A percentile compares a stretch with the other conserved stretches of the same genome.
phyloP scores from a whole-genome alignment of 2,329 filamentous ascomycete species.

The Stemphylium lycopersici region DNA sequence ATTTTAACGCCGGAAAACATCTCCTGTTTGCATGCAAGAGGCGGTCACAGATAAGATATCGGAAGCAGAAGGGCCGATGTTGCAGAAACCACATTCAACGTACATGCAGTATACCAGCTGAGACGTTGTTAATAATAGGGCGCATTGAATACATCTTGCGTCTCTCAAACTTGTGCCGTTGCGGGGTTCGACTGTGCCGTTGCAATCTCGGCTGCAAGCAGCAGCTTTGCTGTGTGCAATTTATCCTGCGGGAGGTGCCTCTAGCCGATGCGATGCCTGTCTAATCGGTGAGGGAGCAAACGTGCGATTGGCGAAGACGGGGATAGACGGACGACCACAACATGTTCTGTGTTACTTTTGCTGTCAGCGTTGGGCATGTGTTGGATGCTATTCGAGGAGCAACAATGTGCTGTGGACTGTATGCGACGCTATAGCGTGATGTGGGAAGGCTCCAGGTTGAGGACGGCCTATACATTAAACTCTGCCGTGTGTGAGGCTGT shows the following conservation, averaged over 20 bases:
- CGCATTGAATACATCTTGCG: conserved; percentile 2
- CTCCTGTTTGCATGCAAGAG: conserved; percentile 7
- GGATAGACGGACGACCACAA: conserved; percentile 3
- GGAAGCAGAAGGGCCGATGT: background rate
- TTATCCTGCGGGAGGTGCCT: conserved; percentile 22
- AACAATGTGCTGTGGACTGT: conserved; percentile 4
- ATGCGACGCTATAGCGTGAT: background rate
- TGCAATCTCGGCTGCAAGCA: conserved; percentile 12
- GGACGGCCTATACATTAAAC: background rate
- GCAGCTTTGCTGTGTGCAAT: background rate
- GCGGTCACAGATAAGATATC: conserved; percentile 5
- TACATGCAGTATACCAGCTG: conserved; percentile 5
- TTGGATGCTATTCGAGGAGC: conserved; percentile 12
- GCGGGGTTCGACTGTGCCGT: background rate
- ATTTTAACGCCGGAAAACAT: background rate
- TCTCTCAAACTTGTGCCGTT: background rate
- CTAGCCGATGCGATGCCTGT: conserved; percentile 19
- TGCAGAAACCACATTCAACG: background rate
- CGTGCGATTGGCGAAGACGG: conserved; percentile 15
- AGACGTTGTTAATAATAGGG: conserved; percentile 6
- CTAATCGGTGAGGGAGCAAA: conserved; percentile 14
- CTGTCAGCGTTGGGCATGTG: conserved; percentile 1
- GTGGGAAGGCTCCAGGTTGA: background rate
- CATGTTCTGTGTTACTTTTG: conserved; percentile 9
- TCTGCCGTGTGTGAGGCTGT: background rate